Evolutionary conservation across 305 asterid genomes (phyloP).

Genomic region (Rubia occidens): DNA sequence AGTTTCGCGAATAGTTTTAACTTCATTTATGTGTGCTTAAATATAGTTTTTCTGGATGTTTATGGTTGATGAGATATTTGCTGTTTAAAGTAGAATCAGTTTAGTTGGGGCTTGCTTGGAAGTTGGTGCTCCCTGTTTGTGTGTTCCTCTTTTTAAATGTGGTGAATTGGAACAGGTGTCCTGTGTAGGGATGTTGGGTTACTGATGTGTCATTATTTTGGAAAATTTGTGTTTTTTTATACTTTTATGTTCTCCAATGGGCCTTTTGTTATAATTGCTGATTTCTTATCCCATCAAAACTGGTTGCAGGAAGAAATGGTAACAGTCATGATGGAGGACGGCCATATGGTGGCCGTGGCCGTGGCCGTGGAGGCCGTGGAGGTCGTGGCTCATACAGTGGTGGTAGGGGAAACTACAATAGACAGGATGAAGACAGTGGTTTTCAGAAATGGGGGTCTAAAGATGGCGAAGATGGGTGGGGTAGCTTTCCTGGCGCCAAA

Average conservation of each 20-base stretch:
- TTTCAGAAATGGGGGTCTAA: conserved; percentile 55
- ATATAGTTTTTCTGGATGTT: too few species aligned
- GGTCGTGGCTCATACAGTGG: conserved; percentile 39
- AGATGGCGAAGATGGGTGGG: conserved; percentile 51
- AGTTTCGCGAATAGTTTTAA: too few species aligned
- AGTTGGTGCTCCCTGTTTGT: background rate
- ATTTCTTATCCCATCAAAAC: too few species aligned
- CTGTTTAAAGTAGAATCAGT: background rate
- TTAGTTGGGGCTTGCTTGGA: background rate
- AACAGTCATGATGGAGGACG: conserved; percentile 50
- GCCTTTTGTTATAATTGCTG: background rate
- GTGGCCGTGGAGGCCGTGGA: conserved; percentile 40
- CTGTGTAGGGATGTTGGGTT: background rate
- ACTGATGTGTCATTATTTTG: background rate
- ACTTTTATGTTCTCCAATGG: background rate
- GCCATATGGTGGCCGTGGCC: conserved; percentile 57
- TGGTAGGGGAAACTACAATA: conserved; percentile 29
- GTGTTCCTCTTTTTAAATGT: background rate
- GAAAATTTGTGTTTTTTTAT: background rate
- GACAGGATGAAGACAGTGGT: conserved; percentile 46
- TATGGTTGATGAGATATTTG: too few species aligned
- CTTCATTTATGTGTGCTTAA: too few species aligned
- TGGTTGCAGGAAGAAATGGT: conserved; percentile 58
- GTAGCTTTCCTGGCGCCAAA: conserved; percentile 42
- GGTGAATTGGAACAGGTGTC: background rate